Conservation (phyloP, 768 basidiomycete genomes). For the Boletus subcaerulescens region DNA sequence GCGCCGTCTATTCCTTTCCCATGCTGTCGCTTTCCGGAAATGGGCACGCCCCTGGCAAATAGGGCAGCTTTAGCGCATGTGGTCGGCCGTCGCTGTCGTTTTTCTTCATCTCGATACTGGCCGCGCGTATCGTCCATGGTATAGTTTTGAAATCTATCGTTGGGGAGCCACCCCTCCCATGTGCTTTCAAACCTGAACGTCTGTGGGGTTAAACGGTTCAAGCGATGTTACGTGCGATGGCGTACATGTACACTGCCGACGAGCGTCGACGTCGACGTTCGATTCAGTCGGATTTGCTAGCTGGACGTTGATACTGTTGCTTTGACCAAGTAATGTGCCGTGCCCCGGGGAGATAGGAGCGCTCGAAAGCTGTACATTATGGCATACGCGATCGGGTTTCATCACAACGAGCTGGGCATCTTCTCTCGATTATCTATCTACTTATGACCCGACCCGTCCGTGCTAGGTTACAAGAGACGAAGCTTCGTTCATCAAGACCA, state of each 20-base stretch:
- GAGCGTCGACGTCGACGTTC: background rate
- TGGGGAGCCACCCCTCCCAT: background rate
- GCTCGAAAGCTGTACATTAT: background rate
- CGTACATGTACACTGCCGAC: background rate
- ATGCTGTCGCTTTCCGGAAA: background rate
- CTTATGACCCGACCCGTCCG: too few relatives aligned
- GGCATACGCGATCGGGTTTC: constrained; percentile 4
- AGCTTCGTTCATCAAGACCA: background rate
- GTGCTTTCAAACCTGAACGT: background rate
- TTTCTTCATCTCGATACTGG: background rate
- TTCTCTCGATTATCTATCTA: too few relatives aligned
- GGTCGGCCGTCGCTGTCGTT: background rate
- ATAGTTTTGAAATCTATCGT: background rate
- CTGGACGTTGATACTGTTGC: background rate
- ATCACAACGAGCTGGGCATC: background rate
- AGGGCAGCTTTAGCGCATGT: background rate
- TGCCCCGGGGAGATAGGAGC: background rate
- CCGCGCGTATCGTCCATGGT: too few relatives aligned
- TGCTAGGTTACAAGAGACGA: too few relatives aligned
- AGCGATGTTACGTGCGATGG: background rate
- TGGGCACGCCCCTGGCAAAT: background rate
- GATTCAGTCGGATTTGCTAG: too few relatives aligned
- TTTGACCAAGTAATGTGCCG: background rate
- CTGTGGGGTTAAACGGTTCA: background rate
- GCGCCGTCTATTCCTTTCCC: background rate